Base-by-base conservation (phyloP, 495 filamentous ascomycete species). In the Neurospora discreta region DNA sequence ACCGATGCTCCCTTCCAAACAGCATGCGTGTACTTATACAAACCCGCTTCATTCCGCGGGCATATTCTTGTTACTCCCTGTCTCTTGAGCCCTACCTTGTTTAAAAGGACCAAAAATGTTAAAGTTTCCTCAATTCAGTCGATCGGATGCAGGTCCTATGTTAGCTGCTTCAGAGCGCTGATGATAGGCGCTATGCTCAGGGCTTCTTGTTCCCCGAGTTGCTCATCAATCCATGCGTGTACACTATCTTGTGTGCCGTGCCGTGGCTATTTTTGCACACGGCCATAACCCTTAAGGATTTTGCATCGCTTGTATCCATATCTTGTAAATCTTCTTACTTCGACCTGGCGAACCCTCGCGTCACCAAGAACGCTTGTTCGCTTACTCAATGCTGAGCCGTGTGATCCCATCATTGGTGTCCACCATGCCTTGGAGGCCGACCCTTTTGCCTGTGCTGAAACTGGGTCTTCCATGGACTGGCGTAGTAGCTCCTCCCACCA, bases 361-460 rank as follows among this genome's bases (percentile, higher is more conserved):
- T 26, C 26, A 18, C 3, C 26, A 11, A 33, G 13, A 65, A 33
- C 26, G 15, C 1, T 7, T 16, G 18, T 6, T 18, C 15, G 15
- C 52, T 6, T 33, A 80, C 74, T 80, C 78, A 39, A 80, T 80
- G 78, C 92, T 97, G 93, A 99, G 95, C 77, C 95, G 93, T 92
- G 97, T 98, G 74, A 98, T 85, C 26, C 94, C 92, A 82, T 98
- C 95, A 77, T 93, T 92, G 4, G 96, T 95, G 82, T 98, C 96
- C 68, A 85, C 92, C 93, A 98, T 97, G 0, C 95, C 95, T 79
- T 98, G 95, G 70, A 96, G 86, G 26, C 96, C 97, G 38, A 98
- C 85, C 70, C 95, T 85, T 73, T 67, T 73, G 16, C 39, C 44
- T 18, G 52, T 65, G 26, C 52, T 65, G 52, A 65, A 65, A 0